Evolutionary conservation across 257 asterid genomes (phyloP).

Genomic region (Nyctanthes arbortristis): DNA sequence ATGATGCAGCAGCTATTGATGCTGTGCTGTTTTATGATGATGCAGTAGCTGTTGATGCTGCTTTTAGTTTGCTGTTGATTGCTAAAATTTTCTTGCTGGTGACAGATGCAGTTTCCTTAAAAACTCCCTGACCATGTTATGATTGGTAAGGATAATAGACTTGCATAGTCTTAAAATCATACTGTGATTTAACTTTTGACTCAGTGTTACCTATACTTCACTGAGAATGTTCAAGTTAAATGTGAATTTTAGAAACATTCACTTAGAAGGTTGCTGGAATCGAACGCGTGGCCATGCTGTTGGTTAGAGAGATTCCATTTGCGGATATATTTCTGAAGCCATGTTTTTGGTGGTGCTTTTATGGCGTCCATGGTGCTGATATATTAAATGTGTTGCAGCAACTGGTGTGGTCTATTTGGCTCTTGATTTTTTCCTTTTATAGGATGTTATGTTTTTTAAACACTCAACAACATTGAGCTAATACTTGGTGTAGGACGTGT

Average conservation of each 20-base stretch:
- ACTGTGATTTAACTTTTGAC: slow-evolving; percentile 26
- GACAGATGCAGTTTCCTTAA: slow-evolving; percentile 37
- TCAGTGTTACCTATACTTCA: slow-evolving; percentile 24
- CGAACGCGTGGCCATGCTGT: slow-evolving; percentile 36
- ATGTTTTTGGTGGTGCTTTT: slow-evolving; percentile 11
- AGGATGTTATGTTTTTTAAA: slow-evolving; percentile 1
- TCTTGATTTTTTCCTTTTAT: slow-evolving; percentile 1
- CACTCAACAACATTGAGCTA: neutral
- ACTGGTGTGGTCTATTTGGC: slow-evolving; percentile 6
- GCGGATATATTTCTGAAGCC: slow-evolving; percentile 24
- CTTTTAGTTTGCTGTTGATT: slow-evolving; percentile 51
- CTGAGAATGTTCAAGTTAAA: slow-evolving; percentile 21
- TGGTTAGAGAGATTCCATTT: slow-evolving; percentile 27
- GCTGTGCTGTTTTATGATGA: slow-evolving; percentile 44
- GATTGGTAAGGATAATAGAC: slow-evolving; percentile 52
- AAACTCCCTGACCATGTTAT: slow-evolving; percentile 27
- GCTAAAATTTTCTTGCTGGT: slow-evolving; percentile 44
- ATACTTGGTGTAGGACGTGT: slow-evolving; percentile 6
- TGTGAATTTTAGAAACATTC: slow-evolving; percentile 31
- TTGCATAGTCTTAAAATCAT: slow-evolving; percentile 27
- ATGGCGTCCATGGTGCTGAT: slow-evolving; percentile 18
- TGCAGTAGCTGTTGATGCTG: slow-evolving; percentile 53
- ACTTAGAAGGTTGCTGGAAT: slow-evolving; percentile 35
- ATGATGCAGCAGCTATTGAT: slow-evolving; percentile 55
- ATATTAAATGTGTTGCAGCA: neutral